Conservation (phyloP, 73 alveolate genomes). For the Paramecium octaurelia region DNA sequence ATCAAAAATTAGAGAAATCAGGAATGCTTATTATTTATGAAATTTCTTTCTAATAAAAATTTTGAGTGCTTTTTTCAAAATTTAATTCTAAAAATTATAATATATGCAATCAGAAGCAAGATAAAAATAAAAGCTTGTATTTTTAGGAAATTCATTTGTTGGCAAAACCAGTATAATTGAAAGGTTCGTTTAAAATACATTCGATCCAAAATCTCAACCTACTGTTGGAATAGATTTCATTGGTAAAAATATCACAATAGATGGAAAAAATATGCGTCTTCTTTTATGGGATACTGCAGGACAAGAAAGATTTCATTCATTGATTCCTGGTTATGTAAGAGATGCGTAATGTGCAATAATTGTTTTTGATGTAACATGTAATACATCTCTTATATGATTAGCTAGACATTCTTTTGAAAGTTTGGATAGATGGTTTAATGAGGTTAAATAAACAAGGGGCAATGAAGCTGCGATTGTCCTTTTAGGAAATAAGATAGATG, state of each 20-base stretch:
- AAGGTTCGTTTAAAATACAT: slow-evolving; percentile 19
- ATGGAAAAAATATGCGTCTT: slow-evolving; percentile 49
- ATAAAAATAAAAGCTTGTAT: slow-evolving; percentile 42
- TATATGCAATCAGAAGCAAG: slow-evolving; percentile 3
- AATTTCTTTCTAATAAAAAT: not conserved
- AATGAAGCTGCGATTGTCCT: slow-evolving; percentile 77
- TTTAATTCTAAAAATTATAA: not conserved
- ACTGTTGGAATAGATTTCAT: slow-evolving; percentile 65
- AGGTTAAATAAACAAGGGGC: slow-evolving; percentile 78
- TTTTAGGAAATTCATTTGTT: slow-evolving; percentile 63
- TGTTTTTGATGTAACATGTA: slow-evolving; percentile 60
- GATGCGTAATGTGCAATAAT: slow-evolving; percentile 46
- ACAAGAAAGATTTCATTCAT: slow-evolving; percentile 61
- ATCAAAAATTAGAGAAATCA: too few relatives aligned
- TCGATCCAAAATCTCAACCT: slow-evolving; percentile 47
- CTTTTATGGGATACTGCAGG: slow-evolving; percentile 73
- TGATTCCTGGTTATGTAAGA: slow-evolving; percentile 37
- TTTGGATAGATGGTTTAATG: slow-evolving; percentile 81
- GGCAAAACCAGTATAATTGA: slow-evolving; percentile 65
- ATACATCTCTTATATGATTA: not conserved
- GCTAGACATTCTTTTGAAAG: slow-evolving; percentile 73
- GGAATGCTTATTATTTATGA: too few relatives aligned
- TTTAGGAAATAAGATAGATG: slow-evolving; percentile 88
- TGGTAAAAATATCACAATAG: slow-evolving; percentile 47
- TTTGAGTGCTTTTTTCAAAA: not conserved